A percentile compares a stretch with the other conserved stretches of the same genome.
Conservation (phyloP, 1,139 yeast species). For the Geotrichum histeridarum region DNA sequence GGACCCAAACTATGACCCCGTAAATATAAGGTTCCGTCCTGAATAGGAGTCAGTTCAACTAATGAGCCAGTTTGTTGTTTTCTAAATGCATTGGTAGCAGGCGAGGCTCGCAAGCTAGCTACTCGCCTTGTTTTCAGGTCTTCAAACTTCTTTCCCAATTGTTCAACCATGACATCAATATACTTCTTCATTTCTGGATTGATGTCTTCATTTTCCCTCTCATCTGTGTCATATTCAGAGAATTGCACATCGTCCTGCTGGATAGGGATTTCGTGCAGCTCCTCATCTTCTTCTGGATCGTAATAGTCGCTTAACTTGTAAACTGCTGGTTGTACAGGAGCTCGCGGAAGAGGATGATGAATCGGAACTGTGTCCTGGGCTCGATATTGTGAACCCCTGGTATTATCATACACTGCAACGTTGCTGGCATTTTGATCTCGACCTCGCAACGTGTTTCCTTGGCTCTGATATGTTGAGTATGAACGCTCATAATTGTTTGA, state of each 20-base stretch:
- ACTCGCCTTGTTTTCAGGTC: neutral
- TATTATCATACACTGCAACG: conserved; percentile 7
- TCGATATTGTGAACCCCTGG: neutral
- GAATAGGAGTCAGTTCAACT: conserved; percentile 1
- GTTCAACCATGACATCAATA: conserved; percentile 3
- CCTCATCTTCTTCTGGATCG: conserved; percentile 1
- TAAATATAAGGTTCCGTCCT: neutral
- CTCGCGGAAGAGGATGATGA: conserved; percentile 2
- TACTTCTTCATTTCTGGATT: neutral
- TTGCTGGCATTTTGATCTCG: neutral
- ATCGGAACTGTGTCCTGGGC: neutral
- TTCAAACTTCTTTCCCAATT: conserved; percentile 7
- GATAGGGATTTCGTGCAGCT: conserved; percentile 8
- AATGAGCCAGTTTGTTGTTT: neutral
- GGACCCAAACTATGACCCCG: neutral
- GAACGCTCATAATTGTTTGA: neutral
- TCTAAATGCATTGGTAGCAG: neutral
- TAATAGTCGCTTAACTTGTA: conserved; percentile 1
- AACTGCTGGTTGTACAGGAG: neutral
- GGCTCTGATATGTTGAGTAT: neutral
- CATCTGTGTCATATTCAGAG: neutral
- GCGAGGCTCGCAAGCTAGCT: neutral
- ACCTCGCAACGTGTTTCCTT: neutral
- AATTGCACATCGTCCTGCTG: neutral
- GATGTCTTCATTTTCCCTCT: neutral